A percentile compares a stretch with the other conserved stretches of the same genome.
phyloP scores from a whole-genome alignment of 768 basidiomycete genomes.

The Rhizopogon salebrosus region DNA sequence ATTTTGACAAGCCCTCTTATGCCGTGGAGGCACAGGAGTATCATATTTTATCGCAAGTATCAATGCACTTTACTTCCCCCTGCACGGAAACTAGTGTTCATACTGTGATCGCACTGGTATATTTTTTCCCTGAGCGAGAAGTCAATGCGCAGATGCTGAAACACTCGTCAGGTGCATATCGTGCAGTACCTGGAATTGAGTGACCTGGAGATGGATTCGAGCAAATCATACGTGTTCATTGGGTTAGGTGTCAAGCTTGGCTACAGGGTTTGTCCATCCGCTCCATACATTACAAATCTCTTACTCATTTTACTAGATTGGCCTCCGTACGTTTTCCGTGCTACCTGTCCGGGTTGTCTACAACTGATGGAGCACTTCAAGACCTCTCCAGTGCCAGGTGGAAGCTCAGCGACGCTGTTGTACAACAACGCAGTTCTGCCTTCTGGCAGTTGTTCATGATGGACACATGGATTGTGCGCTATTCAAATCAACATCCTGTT shows the following conservation, averaged over 20 bases:
- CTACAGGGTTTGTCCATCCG: slow-evolving; percentile 44
- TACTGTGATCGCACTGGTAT: slow-evolving; percentile 52
- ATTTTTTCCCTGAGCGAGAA: slow-evolving; percentile 21
- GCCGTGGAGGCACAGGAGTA: slow-evolving; percentile 56
- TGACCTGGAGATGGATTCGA: slow-evolving; percentile 44
- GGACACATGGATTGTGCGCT: slow-evolving; percentile 56
- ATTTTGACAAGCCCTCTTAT: slow-evolving; percentile 42
- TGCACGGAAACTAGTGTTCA: slow-evolving; percentile 46
- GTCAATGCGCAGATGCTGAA: background rate
- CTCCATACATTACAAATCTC: background rate
- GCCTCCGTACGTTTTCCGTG: slow-evolving; percentile 40
- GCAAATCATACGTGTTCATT: slow-evolving; percentile 50
- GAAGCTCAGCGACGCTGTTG: slow-evolving; percentile 42
- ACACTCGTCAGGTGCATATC: slow-evolving; percentile 31
- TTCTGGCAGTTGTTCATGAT: slow-evolving; percentile 68
- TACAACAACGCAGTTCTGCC: slow-evolving; percentile 45
- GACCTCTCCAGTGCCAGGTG: slow-evolving; percentile 59
- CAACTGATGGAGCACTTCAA: slow-evolving; percentile 16
- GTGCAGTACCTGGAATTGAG: slow-evolving; percentile 50
- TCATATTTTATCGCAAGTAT: slow-evolving; percentile 51
- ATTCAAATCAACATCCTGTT: background rate
- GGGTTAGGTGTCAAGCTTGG: slow-evolving; percentile 56
- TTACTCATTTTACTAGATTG: slow-evolving; percentile 33
- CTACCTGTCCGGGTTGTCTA: background rate
- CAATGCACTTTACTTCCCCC: slow-evolving; percentile 43